A percentile compares a stretch with the other conserved stretches of the same genome.
phyloP scores from a whole-genome alignment of 2,329 filamentous ascomycete species.

The Monosporascus sp. region DNA sequence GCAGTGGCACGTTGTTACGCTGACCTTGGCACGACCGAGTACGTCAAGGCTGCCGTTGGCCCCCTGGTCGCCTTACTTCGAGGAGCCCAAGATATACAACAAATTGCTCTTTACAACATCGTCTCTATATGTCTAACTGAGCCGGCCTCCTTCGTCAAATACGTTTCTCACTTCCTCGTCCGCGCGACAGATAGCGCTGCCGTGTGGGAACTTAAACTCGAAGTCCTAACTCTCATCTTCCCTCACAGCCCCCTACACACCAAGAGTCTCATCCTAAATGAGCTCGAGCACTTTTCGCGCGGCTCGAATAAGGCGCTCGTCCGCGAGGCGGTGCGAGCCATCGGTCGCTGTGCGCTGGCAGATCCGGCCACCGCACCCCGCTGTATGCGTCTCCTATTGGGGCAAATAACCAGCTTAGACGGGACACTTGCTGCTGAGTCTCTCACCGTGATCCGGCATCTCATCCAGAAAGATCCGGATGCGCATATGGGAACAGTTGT shows the following conservation, averaged over 20 bases:
- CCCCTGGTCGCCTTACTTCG: slow-evolving; percentile 82
- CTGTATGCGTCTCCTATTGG: slow-evolving; percentile 76
- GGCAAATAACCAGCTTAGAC: slow-evolving; percentile 83
- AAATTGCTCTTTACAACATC: slow-evolving; percentile 88
- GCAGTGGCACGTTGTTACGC: slow-evolving; percentile 81
- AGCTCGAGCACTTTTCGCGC: slow-evolving; percentile 88
- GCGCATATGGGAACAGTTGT: slow-evolving; percentile 82
- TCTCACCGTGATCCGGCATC: slow-evolving; percentile 86
- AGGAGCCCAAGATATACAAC: slow-evolving; percentile 79
- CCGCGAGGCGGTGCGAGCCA: slow-evolving; percentile 83
- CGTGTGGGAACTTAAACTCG: slow-evolving; percentile 88
- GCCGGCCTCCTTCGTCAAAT: slow-evolving; percentile 78
- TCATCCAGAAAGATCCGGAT: slow-evolving; percentile 85
- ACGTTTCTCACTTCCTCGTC: slow-evolving; percentile 85
- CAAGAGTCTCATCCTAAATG: slow-evolving; percentile 83
- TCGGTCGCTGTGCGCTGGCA: slow-evolving; percentile 85
- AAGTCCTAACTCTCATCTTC: slow-evolving; percentile 86
- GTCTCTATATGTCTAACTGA: slow-evolving; percentile 79
- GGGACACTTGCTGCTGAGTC: slow-evolving; percentile 86
- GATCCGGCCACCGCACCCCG: slow-evolving; percentile 65
- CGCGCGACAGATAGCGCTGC: slow-evolving; percentile 71
- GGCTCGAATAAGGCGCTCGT: slow-evolving; percentile 70
- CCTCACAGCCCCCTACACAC: slow-evolving; percentile 69
- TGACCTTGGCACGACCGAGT: slow-evolving; percentile 73
- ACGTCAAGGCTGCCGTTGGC: slow-evolving; percentile 70